These are phyloP conservation scores for Lolium rigidum DNA, from an alignment of 176 grass and related monocot species.

Conservation along the genomic window DNA sequence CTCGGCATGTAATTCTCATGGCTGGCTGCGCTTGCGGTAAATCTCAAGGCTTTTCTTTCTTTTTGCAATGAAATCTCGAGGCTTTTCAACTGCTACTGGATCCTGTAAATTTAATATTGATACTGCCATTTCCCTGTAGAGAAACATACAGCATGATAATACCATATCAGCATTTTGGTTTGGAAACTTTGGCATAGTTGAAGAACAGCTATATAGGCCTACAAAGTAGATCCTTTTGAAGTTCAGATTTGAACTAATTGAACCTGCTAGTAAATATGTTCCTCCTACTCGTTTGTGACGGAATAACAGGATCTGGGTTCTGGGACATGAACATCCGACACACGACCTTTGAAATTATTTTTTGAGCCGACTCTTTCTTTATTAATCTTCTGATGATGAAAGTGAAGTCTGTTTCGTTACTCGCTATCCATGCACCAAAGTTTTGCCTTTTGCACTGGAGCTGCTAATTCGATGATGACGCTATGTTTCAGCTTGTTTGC, in stretches of 20 bases:
- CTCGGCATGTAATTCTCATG: not conserved
- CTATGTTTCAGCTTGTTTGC: slow-evolving; percentile 19
- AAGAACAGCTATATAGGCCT: not conserved
- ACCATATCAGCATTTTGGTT: not conserved
- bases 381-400: no score
- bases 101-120: not conserved
- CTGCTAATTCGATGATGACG: slow-evolving; percentile 13
- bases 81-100: not conserved
- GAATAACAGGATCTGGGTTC: not conserved
- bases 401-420: no score
- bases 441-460: slow-evolving; percentile 10
- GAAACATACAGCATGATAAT: not conserved
- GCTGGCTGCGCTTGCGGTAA: not conserved
- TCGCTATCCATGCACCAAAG: not conserved
- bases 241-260: not conserved
- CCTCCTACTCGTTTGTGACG: not conserved
- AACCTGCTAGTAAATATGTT: not conserved
- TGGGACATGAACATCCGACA: not conserved
- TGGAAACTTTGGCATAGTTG: not conserved
- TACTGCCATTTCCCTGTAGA: not conserved
- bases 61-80: no score
- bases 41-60: not conserved
- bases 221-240: not conserved
- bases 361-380: not conserved
- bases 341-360: not conserved